phyloP scores from a whole-genome alignment of 1,284 basidiomycete genomes.

The Cutaneotrichosporon cyanovorans region DNA sequence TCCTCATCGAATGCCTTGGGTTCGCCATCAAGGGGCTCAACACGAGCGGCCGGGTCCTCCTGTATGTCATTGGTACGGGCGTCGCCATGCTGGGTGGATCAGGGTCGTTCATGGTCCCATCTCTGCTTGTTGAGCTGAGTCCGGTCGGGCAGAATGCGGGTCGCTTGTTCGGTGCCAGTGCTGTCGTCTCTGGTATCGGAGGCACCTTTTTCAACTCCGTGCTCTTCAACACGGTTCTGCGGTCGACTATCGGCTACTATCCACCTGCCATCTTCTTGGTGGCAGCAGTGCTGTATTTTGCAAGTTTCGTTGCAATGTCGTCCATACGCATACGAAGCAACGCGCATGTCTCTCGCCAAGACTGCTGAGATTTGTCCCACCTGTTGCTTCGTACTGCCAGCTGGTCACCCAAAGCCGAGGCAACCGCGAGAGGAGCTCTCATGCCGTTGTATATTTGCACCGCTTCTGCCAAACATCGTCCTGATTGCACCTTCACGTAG shows the following conservation, averaged over 20 bases:
- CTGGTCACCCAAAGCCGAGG: too few species aligned
- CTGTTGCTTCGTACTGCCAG: too few species aligned
- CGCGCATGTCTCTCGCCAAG: too few species aligned
- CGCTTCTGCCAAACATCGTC: too few species aligned
- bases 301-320: too few species aligned
- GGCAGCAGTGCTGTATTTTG: slow-evolving; percentile 7
- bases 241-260: slow-evolving; percentile 33
- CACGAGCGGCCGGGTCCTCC: not conserved
- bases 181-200: slow-evolving; percentile 38
- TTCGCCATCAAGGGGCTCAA: not conserved
- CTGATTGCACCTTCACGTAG: too few species aligned
- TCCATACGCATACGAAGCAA: too few species aligned
- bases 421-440: too few species aligned
- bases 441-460: too few species aligned
- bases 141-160: slow-evolving; percentile 36
- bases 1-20: not conserved
- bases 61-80: slow-evolving; percentile 37
- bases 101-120: slow-evolving; percentile 32
- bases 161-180: slow-evolving; percentile 40
- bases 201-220: slow-evolving; percentile 35
- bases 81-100: slow-evolving; percentile 31
- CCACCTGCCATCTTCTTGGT: slow-evolving; percentile 38
- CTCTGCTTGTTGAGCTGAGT: slow-evolving; percentile 39
- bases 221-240: slow-evolving; percentile 36
- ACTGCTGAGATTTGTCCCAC: too few species aligned